These are phyloP conservation scores for Coemansia sp. DNA, from an alignment of 192 early-diverging fungal species.

Conservation along the genomic window DNA sequence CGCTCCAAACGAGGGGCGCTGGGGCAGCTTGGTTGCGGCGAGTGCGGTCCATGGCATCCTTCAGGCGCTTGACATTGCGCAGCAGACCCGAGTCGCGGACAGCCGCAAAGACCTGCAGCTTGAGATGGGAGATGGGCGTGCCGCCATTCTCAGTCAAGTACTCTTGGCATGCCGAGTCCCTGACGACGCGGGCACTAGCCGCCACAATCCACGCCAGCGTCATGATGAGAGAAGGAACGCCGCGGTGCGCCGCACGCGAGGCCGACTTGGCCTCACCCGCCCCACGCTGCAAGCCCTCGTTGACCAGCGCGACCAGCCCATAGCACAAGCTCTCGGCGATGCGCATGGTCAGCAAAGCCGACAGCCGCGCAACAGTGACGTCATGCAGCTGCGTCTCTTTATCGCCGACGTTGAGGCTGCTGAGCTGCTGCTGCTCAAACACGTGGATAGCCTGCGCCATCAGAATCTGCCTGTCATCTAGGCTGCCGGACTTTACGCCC, in stretches of 20 bases:
- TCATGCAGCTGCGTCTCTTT: conserved; percentile 23
- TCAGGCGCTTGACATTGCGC: conserved; percentile 6
- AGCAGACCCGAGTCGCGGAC: conserved; percentile 22
- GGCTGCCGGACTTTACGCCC: conserved; percentile 16
- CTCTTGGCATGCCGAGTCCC: conserved; percentile 24
- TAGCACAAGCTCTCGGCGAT: conserved; percentile 26
- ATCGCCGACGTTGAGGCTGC: conserved; percentile 19
- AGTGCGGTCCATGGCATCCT: conserved; percentile 19
- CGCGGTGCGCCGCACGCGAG: conserved; percentile 18
- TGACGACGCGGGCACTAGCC: conserved; percentile 20
- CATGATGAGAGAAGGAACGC: conserved; percentile 11
- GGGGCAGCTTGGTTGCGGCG: not conserved
- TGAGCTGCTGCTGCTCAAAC: conserved; percentile 48
- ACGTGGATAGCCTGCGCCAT: conserved; percentile 33
- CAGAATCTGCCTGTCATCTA: conserved; percentile 21
- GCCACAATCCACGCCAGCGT: conserved; percentile 32
- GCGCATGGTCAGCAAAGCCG: conserved; percentile 21
- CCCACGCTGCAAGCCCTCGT: conserved; percentile 3
- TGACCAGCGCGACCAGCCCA: not conserved
- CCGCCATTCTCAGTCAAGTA: conserved; percentile 5
- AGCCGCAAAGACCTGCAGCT: conserved; percentile 21
- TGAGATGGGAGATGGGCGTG: conserved; percentile 16
- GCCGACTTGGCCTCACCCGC: conserved; percentile 16
- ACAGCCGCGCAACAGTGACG: conserved; percentile 14
- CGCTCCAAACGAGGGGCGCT: conserved; percentile 10